phyloP scores from a whole-genome alignment of 148 eudicot genomes.

The Suaeda aralocaspica region DNA sequence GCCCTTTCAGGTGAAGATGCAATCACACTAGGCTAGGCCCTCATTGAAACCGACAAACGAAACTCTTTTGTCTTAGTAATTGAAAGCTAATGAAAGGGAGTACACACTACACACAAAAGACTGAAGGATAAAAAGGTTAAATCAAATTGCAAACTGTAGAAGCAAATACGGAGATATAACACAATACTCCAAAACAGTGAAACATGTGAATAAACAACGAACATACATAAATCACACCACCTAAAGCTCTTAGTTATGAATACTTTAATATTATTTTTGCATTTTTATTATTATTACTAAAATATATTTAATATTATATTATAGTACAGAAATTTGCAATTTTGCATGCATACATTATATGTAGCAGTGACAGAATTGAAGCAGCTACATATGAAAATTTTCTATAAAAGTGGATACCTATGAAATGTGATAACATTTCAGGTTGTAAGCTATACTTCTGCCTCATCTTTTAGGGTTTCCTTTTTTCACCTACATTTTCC shows the following conservation, averaged over 20 bases:
- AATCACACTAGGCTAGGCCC: no score
- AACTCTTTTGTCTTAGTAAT: not conserved
- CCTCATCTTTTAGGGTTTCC: slow-evolving; percentile 23
- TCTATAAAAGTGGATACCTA: slow-evolving; percentile 16
- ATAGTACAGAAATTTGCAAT: not conserved
- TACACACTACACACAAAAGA: slow-evolving; percentile 12
- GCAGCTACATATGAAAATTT: not conserved
- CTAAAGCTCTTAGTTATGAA: slow-evolving; percentile 1
- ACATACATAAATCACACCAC: no score
- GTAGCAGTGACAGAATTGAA: slow-evolving; percentile 9
- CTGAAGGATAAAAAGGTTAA: slow-evolving; percentile 10
- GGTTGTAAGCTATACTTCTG: slow-evolving; percentile 14
- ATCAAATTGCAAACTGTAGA: not conserved
- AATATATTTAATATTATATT: not conserved
- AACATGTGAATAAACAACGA: slow-evolving; percentile 27
- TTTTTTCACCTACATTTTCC: slow-evolving; percentile 10
- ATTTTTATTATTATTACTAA: no score
- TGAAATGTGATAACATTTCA: slow-evolving; percentile 13
- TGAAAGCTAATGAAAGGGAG: not conserved
- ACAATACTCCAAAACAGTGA: not conserved
- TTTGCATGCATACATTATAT: not conserved
- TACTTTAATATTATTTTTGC: not conserved
- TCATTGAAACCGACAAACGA: no score
- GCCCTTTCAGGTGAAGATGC: no score
- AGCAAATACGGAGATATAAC: slow-evolving; percentile 20